Base-by-base conservation (phyloP, 1,284 basidiomycete species). In the Porogramme epimiltina region DNA sequence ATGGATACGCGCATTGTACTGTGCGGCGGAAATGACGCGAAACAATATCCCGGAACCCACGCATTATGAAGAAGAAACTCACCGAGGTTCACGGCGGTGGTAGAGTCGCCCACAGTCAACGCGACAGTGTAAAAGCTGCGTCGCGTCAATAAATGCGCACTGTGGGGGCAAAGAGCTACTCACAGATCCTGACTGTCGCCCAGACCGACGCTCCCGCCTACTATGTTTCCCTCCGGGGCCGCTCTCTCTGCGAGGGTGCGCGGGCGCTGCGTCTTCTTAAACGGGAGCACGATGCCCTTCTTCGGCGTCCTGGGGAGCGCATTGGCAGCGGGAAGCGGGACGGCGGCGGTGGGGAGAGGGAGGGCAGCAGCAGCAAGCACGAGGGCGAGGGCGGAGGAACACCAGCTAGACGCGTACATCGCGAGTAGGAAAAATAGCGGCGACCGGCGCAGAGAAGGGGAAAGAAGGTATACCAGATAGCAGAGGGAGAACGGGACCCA, bases 11-110 rank as follows among this genome's bases (percentile, higher is more conserved):
- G n/a, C n/a, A n/a, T n/a, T n/a, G n/a, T n/a, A n/a, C n/a, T n/a
- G n/a, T n/a, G n/a, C n/a, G n/a, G n/a, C n/a, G n/a, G n/a, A n/a
- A n/a, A n/a, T n/a, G n/a, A n/a, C n/a, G n/a, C n/a, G n/a, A n/a
- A n/a, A n/a, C n/a, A n/a, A n/a, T n/a, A n/a, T n/a, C 8, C 28
- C 28, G 28, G 28, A 13, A 31, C 6, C n/a, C 28, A 11, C 25
- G n/a, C 9, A 9, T 8, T 4, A 19, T 10, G 20, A 16, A 36
- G 8, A 3, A 23, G 46, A 5, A 20, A 60, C 64, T 28, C 44
- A 66, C 67, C 67, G 16, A 69, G 61, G 50, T 65, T 66, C 16
- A 67, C 57, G 16, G 63, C 54, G 15, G 66, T 67, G 20, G 63
- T 64, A 5, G 63, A 63, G 31, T 61, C 51, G 5, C 67, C 67